These are phyloP conservation scores for Yamadazyma philogaea DNA, from an alignment of 805 yeast species.

Conservation along the genomic window DNA sequence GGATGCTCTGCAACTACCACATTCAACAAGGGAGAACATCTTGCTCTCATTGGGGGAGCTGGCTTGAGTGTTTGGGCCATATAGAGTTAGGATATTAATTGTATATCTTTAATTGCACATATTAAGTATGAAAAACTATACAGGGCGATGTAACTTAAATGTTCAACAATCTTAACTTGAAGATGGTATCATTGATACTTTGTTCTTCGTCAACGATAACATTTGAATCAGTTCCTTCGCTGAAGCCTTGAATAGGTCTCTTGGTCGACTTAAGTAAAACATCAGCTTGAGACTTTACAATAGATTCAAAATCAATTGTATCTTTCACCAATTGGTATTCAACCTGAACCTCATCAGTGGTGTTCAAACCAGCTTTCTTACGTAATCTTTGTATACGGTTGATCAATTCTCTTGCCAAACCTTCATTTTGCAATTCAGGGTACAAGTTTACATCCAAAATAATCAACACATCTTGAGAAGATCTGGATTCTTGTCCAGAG, in stretches of 20 bases:
- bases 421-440: slow-evolving; percentile 88
- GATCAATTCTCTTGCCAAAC: slow-evolving; percentile 91
- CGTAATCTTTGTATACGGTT: slow-evolving; percentile 97
- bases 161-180: slow-evolving; percentile 74
- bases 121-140: background rate
- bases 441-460: slow-evolving; percentile 85
- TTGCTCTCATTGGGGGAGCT: slow-evolving; percentile 70
- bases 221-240: slow-evolving; percentile 37
- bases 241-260: slow-evolving; percentile 50
- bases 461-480: slow-evolving; percentile 85
- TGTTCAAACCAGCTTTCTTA: slow-evolving; percentile 91
- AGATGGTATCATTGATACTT: slow-evolving; percentile 65
- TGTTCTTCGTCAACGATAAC: slow-evolving; percentile 89
- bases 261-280: slow-evolving; percentile 77
- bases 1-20: slow-evolving; percentile 58
- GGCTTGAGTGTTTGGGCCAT: slow-evolving; percentile 60
- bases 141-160: slow-evolving; percentile 34
- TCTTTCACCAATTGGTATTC: slow-evolving; percentile 70
- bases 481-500: slow-evolving; percentile 80
- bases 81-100: background rate
- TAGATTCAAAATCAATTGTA: slow-evolving; percentile 59
- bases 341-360: slow-evolving; percentile 91
- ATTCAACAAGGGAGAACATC: slow-evolving; percentile 19
- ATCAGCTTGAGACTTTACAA: slow-evolving; percentile 62
- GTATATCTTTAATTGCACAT: background rate